Evolutionary conservation across 2,329 filamentous ascomycete genomes (phyloP).

Genomic region (Paraphoma chrysanthemicola): DNA sequence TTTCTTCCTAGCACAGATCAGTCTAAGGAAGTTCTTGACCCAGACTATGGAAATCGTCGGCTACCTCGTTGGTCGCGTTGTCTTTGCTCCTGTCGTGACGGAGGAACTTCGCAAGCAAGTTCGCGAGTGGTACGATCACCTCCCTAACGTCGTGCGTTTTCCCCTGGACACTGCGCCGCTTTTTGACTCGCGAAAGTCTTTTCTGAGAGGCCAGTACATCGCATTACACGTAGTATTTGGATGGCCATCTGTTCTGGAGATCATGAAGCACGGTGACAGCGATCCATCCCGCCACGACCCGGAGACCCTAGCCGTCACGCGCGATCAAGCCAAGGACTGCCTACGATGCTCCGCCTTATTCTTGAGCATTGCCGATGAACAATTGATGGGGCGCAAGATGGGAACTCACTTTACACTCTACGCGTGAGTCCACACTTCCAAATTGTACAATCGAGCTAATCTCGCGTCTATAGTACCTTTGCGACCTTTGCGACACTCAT

Average conservation of each 20-base stretch:
- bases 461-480: conserved; percentile 16
- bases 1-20: conserved; percentile 37
- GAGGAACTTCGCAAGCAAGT: conserved; percentile 33
- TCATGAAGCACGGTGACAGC: conserved; percentile 26
- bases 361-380: conserved; percentile 30
- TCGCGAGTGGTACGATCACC: conserved; percentile 36
- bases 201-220: conserved; percentile 35
- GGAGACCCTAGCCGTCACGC: conserved; percentile 20
- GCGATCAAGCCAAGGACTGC: conserved; percentile 26
- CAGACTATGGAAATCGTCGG: conserved; percentile 37
- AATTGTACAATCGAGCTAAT: background rate
- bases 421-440: conserved; percentile 12
- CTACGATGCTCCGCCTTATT: conserved; percentile 23
- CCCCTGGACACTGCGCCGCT: conserved; percentile 32
- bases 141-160: conserved; percentile 30
- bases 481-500: conserved; percentile 28
- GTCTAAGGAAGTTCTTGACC: conserved; percentile 34
- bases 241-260: conserved; percentile 36
- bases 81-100: conserved; percentile 33
- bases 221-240: conserved; percentile 37
- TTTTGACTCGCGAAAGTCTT: conserved; percentile 34
- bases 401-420: conserved; percentile 31
- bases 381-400: conserved; percentile 31
- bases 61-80: conserved; percentile 32
- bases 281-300: conserved; percentile 15